These are phyloP conservation scores for Trametes versicolor DNA, from an alignment of 1,284 basidiomycete genomes.

Conservation along the genomic window DNA sequence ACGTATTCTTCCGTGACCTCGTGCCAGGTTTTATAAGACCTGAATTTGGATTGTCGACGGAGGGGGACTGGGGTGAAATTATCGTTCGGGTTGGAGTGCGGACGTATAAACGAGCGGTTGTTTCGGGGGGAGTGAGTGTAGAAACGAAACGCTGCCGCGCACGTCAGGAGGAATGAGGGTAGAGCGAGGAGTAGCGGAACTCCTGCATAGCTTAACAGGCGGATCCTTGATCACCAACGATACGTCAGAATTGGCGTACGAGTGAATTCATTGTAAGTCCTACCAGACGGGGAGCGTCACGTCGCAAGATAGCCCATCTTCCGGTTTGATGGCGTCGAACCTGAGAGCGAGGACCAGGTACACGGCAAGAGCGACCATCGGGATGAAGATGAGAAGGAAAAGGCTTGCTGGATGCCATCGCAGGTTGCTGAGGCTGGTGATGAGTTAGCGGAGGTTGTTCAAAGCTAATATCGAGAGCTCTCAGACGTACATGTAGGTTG, in stretches of 20 bases:
- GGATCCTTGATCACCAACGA: slow-evolving; percentile 54
- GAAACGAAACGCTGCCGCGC: slow-evolving; percentile 30
- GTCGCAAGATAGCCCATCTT: slow-evolving; percentile 65
- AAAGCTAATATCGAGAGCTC: slow-evolving; percentile 19
- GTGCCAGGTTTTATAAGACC: slow-evolving; percentile 23
- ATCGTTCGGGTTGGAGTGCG: slow-evolving; percentile 18
- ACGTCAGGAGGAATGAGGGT: slow-evolving; percentile 59
- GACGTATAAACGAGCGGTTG: slow-evolving; percentile 21
- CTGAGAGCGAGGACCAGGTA: slow-evolving; percentile 56
- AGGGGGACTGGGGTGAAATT: slow-evolving; percentile 36
- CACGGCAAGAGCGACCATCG: slow-evolving; percentile 53
- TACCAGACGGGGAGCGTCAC: slow-evolving; percentile 64
- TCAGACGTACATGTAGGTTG: slow-evolving; percentile 41
- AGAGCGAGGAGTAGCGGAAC: slow-evolving; percentile 59
- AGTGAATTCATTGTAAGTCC: slow-evolving; percentile 27
- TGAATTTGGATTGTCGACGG: slow-evolving; percentile 30
- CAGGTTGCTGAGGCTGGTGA: slow-evolving; percentile 30
- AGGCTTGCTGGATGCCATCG: slow-evolving; percentile 52
- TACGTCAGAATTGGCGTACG: not conserved
- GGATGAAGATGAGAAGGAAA: slow-evolving; percentile 51
- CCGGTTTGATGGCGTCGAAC: slow-evolving; percentile 54
- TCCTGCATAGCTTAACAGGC: slow-evolving; percentile 69
- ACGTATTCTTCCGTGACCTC: slow-evolving; percentile 24
- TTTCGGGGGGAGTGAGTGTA: slow-evolving; percentile 29
- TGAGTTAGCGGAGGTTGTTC: slow-evolving; percentile 8